A percentile compares a stretch with the other conserved stretches of the same genome.
Evolutionary conservation across 257 asterid genomes (phyloP).

Genomic region (Solanum bukasovii): DNA sequence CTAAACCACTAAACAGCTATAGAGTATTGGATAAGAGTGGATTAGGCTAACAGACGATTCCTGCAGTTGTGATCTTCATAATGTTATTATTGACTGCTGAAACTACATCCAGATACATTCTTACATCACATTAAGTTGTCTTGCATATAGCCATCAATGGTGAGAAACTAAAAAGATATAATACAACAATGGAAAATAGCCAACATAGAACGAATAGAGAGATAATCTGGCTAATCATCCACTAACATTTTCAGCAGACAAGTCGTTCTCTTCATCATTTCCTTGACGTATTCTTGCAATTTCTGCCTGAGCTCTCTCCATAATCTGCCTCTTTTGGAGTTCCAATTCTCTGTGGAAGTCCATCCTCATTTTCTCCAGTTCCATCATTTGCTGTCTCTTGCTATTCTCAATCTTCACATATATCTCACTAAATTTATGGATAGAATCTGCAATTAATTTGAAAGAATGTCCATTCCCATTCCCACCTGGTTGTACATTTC

Average conservation of each 20-base stretch:
- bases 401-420: slow-evolving; percentile 76
- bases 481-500: slow-evolving; percentile 10
- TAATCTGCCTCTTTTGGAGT: slow-evolving; percentile 57
- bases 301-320: slow-evolving; percentile 81
- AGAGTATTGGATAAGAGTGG: background rate
- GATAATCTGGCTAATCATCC: slow-evolving; percentile 13
- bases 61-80: background rate
- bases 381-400: slow-evolving; percentile 70
- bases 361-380: slow-evolving; percentile 80
- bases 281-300: slow-evolving; percentile 60
- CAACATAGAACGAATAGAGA: background rate
- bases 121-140: background rate
- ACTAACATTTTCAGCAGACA: slow-evolving; percentile 37
- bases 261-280: slow-evolving; percentile 45
- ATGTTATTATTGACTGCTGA: background rate
- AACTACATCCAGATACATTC: slow-evolving; percentile 2
- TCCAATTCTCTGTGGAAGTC: slow-evolving; percentile 76
- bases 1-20: background rate
- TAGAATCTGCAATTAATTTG: slow-evolving; percentile 68
- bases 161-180: slow-evolving; percentile 1
- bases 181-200: slow-evolving; percentile 26
- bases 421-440: slow-evolving; percentile 55
- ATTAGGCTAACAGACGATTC: background rate
- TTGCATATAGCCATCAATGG: background rate
- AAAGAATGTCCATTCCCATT: slow-evolving; percentile 23